Base-by-base conservation (phyloP, 2,329 filamentous ascomycete species). In the Aureobasidium sp. region DNA sequence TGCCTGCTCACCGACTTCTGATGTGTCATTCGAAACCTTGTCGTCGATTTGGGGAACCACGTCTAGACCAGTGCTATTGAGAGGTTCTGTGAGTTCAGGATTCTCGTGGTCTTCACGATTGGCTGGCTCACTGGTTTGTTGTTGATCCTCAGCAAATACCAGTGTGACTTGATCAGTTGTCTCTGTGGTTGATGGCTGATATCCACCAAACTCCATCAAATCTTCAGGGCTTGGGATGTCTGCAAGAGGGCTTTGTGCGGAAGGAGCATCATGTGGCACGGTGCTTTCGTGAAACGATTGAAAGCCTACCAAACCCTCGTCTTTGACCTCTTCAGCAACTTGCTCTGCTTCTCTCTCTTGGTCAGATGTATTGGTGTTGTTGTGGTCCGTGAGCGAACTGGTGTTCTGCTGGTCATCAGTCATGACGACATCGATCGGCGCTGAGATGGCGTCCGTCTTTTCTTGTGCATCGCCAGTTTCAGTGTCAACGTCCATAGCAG, bases 191-290 rank as follows among this genome's bases (percentile, higher is more conserved):
- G 26, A 29, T 32, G 59, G 59, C 27, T 52, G 39, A 41, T 62
- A 62, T 47, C 50, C 60, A 39, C 60, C 60, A 53, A 53, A 53
- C 5, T 56, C 60, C 60, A 62, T 62, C 50, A 62, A 20, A n/a
- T 44, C 51, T 26, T 53, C 47, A 26, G 48, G 39, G 37, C 41
- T 39, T 27, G 59, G 48, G 9, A 62, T 47, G 2, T 62, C 60
- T 2, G 60, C 50, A 15, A 53, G 29, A 29, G 51, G 59, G 41
- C 39, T 55, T n/a, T 17, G 41, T 17, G 36, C 20, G 26, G 46
- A 47, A 17, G 56, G 56, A 26, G 32, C 32, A 32, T 26, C 34
- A 20, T 34, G 9, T 24, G 46, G 17, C 10, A 26, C 37, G 17
- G 26, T 17, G 26, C 15, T 51, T 26, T 41, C 34, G 7, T 60